phyloP scores from a whole-genome alignment of 371 early-diverging fungal species.

The Mucor piriformis region DNA sequence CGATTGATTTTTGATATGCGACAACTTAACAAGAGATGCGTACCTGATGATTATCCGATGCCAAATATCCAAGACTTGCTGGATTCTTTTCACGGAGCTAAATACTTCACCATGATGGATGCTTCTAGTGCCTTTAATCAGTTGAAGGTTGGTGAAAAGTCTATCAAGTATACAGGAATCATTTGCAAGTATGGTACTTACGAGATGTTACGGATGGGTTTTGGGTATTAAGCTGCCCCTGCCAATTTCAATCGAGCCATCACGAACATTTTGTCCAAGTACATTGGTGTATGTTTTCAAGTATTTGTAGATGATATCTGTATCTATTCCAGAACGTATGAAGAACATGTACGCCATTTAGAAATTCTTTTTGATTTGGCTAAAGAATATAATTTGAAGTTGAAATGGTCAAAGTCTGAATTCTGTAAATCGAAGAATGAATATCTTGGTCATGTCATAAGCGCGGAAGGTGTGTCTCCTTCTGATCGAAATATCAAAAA shows the following conservation, averaged over 20 bases:
- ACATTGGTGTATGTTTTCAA: conserved; percentile 28
- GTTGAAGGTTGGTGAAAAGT: conserved; percentile 24
- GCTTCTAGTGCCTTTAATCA: conserved; percentile 39
- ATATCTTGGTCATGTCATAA: conserved; percentile 41
- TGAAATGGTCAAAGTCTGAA: conserved; percentile 49
- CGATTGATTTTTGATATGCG: conserved; percentile 31
- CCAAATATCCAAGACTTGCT: conserved; percentile 40
- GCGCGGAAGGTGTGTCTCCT: conserved; percentile 24
- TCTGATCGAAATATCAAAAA: conserved; percentile 13
- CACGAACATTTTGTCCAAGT: conserved; percentile 18
- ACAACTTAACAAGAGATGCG: conserved; percentile 32
- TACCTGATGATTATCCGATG: conserved; percentile 29
- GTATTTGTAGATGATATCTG: conserved; percentile 46
- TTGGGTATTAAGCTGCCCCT: conserved; percentile 31
- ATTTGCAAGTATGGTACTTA: conserved; percentile 41
- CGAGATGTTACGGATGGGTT: conserved; percentile 57
- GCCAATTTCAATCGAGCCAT: conserved; percentile 47
- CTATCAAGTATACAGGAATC: conserved; percentile 57
- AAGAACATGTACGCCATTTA: conserved; percentile 43
- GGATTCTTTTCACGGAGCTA: conserved; percentile 22
- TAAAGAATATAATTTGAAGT: conserved; percentile 21
- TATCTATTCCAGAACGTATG: conserved; percentile 14
- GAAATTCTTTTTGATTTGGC: conserved; percentile 28
- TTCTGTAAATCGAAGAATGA: conserved; percentile 24
- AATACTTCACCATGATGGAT: conserved; percentile 1